Base-by-base conservation (phyloP, 371 early-diverging fungal genomes). In the Conidiobolus incongruus region DNA sequence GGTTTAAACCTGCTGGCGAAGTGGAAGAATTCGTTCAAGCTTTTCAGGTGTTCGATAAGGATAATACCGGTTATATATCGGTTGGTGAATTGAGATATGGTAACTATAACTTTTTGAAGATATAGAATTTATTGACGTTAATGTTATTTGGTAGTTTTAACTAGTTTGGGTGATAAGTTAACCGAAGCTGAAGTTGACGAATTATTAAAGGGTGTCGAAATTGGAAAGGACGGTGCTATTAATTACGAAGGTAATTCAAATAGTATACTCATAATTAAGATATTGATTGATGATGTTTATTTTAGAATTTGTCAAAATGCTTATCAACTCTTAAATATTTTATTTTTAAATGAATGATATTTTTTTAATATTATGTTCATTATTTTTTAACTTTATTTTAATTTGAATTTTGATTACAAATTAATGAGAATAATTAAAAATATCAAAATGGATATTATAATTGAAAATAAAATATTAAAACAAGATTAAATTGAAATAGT, bases 1-100 rank as follows among this genome's bases (percentile, higher is more conserved):
- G 80, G 30, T 81, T 81, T 62, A 71, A 70, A 54, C 74, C 78
- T 46, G 68, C 81, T 36, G 84, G 79, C 44, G 61, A 78, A 40
- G 62, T 66, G 51, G 77, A 85, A 57, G 95, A 92, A 59, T 85
- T 90, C 53, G 77, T 87, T 50, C 87, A 87, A 55, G 93, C 85
- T 4, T 94, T 92, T 78, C 86, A 83, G 61, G 89, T 94, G 36
- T 92, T 94, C 70, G 95, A 94, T 70, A 85, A 86, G 66, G 85
- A 91, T 48, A 77, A 79, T 47, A 82, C 81, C 49, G 92, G 92
- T 21, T 82, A 70, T 58, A 92, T 94, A 53, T 70, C 81, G 40
- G 81, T 78, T 24, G 84, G 79, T 45, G 95, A 94, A 63, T 76
- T 94, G 31, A 76, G 87, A 41, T 87, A 90, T 61, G 72, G 75